A percentile compares a stretch with the other conserved stretches of the same genome.
Conservation (phyloP, 2,329 filamentous ascomycete species). For the Polychaeton citri region DNA sequence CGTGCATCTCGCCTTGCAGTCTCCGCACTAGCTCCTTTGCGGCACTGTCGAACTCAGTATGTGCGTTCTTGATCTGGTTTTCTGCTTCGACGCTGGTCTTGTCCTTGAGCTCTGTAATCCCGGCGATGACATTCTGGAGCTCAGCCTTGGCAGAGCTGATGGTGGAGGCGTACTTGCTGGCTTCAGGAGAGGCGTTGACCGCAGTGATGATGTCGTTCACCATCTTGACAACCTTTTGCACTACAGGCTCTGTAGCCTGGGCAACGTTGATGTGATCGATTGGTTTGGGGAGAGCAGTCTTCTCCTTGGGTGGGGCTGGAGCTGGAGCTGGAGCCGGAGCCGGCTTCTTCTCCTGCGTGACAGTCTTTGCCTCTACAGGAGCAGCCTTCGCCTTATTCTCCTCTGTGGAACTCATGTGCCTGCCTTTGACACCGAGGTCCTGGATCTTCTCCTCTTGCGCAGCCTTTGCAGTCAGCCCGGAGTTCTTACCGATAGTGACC, state of each 20-base stretch:
- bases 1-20: slow-evolving; percentile 70
- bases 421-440: slow-evolving; percentile 31
- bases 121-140: slow-evolving; percentile 60
- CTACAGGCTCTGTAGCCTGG: slow-evolving; percentile 69
- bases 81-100: slow-evolving; percentile 59
- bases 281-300: slow-evolving; percentile 39
- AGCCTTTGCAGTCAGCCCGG: slow-evolving; percentile 70
- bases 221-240: slow-evolving; percentile 88
- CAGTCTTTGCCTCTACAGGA: slow-evolving; percentile 15
- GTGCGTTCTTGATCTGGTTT: slow-evolving; percentile 55
- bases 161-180: slow-evolving; percentile 62
- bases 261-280: slow-evolving; percentile 68
- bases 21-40: slow-evolving; percentile 77
- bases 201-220: slow-evolving; percentile 92
- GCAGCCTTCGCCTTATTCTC: slow-evolving; percentile 15
- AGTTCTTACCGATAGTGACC: slow-evolving; percentile 73
- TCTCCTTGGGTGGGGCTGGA: slow-evolving; percentile 34
- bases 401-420: slow-evolving; percentile 48
- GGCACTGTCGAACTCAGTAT: slow-evolving; percentile 72
- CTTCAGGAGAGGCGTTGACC: slow-evolving; percentile 73
- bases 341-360: slow-evolving; percentile 5
- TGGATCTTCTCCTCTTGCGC: slow-evolving; percentile 41
- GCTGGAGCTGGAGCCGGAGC: slow-evolving; percentile 11
- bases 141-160: slow-evolving; percentile 79
- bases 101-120: slow-evolving; percentile 62